Evolutionary conservation across 805 yeast species (phyloP), one percentile per base, ranked within the genome.

Genomic region (Ogataea trehalophila): DNA sequence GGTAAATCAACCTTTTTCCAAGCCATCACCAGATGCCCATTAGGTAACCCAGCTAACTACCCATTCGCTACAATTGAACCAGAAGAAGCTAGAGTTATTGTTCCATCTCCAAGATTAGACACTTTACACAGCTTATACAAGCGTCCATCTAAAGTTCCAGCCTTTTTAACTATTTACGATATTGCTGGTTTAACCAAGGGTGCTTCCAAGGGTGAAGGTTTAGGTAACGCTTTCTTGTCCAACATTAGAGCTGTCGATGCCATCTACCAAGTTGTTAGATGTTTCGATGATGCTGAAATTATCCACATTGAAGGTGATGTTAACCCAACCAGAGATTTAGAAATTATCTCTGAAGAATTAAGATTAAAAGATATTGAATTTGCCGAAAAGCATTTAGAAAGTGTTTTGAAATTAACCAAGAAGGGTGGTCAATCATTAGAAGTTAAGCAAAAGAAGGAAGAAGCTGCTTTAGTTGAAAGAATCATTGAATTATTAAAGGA

Each of bases 51-150:
- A 47, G 99, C 98, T 49, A 92, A 92, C 70, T 92, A 91, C 68
- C 99, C 99, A 23, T 92, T 89, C 67, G 99, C 99, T 39, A 92
- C 99, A 47, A 89, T 89, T 66, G 97, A 92, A 59, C 98, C 99
- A 46, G 98, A 94, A 73, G 97, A 92, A 74, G 97, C 98, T 41
- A 82, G 95, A 67, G 96, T 92, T 46, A 81, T 83, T 56, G 98
- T 94, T 51, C 97, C 97, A 60, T 87, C 96, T 51, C 79, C 85
- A 52, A 82, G 96, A 67, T 82, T 94, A 62, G 95, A 92, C 61
- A 78, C 75, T 52, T 77, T 94, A 45, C 77, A 79, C 60, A 79
- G 79, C 44, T 71, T 85, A 61, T 94, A 89, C 77, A 77, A 79
- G 50, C 92, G 97, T 51, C 86, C 88, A 61, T 79, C 86, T 59